A percentile compares a stretch with the other conserved stretches of the same genome.
These are phyloP conservation scores for Phyllosticta citrichinensis DNA, from an alignment of 2,329 filamentous ascomycete genomes.

Conservation along the genomic window DNA sequence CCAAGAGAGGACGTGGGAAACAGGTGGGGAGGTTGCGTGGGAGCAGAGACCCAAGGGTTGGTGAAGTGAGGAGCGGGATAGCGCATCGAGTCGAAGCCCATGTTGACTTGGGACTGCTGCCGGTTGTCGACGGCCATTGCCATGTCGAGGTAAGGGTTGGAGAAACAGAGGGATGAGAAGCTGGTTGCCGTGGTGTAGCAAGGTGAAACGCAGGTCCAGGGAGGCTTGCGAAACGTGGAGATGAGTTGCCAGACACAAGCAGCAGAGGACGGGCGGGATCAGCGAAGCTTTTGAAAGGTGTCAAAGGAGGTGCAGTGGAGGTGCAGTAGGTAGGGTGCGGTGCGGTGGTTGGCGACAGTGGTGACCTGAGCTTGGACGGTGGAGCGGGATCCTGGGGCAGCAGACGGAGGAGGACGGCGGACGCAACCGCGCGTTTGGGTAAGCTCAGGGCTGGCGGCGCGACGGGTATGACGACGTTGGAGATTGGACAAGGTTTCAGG, in stretches of 20 bases:
- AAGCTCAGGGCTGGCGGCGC: slow-evolving; percentile 21
- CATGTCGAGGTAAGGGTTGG: slow-evolving; percentile 42
- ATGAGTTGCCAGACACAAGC: slow-evolving; percentile 26
- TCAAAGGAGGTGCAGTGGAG: slow-evolving; percentile 14
- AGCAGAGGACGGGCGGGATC: slow-evolving; percentile 34
- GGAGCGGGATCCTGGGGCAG: slow-evolving; percentile 22
- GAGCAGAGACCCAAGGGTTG: slow-evolving; percentile 71
- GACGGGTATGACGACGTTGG: slow-evolving; percentile 8
- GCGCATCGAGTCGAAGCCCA: slow-evolving; percentile 74
- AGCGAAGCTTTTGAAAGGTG: slow-evolving; percentile 34
- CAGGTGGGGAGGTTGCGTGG: slow-evolving; percentile 47
- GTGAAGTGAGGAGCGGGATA: slow-evolving; percentile 70
- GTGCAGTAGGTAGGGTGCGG: too few species aligned
- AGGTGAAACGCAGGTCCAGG: slow-evolving; percentile 26
- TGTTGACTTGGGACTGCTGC: slow-evolving; percentile 58
- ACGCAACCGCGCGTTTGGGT: slow-evolving; percentile 27
- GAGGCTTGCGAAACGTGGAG: slow-evolving; percentile 36
- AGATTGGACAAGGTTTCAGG: slow-evolving; percentile 26
- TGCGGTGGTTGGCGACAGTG: slow-evolving; percentile 21
- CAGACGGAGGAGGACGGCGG: slow-evolving; percentile 13
- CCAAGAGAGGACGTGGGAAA: slow-evolving; percentile 58
- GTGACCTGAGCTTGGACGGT: slow-evolving; percentile 22
- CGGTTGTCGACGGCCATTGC: slow-evolving; percentile 91
- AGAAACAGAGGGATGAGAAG: slow-evolving; percentile 12
- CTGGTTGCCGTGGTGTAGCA: slow-evolving; percentile 15